Evolutionary conservation across 441 rosid genomes (phyloP), one percentile per base, ranked within the genome.

Genomic region (Gossypium schwendimanii): DNA sequence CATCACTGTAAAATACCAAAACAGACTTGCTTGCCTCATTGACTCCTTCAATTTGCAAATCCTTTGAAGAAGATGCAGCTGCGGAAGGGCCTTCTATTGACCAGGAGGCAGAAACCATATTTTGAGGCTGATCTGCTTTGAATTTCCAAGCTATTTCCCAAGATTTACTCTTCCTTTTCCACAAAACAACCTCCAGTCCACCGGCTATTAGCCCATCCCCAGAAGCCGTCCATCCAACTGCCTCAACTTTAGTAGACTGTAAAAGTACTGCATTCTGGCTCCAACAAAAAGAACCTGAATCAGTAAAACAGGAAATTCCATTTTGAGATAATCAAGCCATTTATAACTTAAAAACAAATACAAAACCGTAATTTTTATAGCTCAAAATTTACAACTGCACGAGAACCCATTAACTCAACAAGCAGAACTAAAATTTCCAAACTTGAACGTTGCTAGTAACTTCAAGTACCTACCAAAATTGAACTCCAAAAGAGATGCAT

Each of bases 211-310:
- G 83, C 76, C 98, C 99, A 78, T 95, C 98, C 67, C 96, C 94
- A 6, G 97, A 92, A 57, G 86, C 87, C 2, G 99, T 85, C 99
- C 99, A 95, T 76, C 82, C 80, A 70, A 95, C 81, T 2, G 91
- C 99, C 80, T 92, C 96, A 78, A 92, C 96, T 65, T 85, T 86
- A 39, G 89, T 70, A 52, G 81, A 84, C 75, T 91, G 98, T 79
- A 83, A 75, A 78, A 95, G 92, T 70, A 87, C 84, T 69, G 89
- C 90, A 87, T 85, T 91, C 98, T 91, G 97, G 85, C 97, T 88
- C 98, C 99, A 95, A 91, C 88, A 89, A 91, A 95, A 91, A 88
- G 97, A 95, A 88, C 97, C 98, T 95, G 98, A 87, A 88, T 88
- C 85, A 85, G 90, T 83, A 70, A 83, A 80, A 87, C 69, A 81